These are phyloP conservation scores for Tetrapisispora nanseiensis DNA, from an alignment of 805 yeast genomes.

Conservation along the genomic window DNA sequence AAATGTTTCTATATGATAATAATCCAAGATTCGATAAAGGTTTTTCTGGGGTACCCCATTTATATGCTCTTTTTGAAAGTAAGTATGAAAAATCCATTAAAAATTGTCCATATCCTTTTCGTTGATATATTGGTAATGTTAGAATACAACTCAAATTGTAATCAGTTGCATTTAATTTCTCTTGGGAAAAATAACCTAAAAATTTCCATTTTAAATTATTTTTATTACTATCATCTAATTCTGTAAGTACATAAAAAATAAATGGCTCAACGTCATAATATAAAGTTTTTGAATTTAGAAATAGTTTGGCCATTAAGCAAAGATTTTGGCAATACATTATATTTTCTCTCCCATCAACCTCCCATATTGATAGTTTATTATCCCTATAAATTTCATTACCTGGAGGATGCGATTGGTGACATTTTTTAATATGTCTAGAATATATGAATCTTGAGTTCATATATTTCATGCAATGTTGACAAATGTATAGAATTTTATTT, in stretches of 20 bases:
- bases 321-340: conserved; percentile 79
- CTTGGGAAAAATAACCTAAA: conserved; percentile 92
- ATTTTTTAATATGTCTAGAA: conserved; percentile 65
- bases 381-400: conserved; percentile 86
- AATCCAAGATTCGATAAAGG: conserved; percentile 84
- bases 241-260: conserved; percentile 76
- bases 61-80: conserved; percentile 59
- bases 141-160: conserved; percentile 86
- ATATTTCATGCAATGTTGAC: conserved; percentile 78
- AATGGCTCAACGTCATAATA: conserved; percentile 96
- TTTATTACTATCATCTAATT: conserved; percentile 36
- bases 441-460: conserved; percentile 58
- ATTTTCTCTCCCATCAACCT: conserved; percentile 83
- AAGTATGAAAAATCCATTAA: conserved; percentile 84
- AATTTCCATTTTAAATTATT: conserved; percentile 46
- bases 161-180: conserved; percentile 57
- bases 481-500: conserved; percentile 55
- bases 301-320: conserved; percentile 81
- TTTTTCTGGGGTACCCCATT: conserved; percentile 89
- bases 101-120: conserved; percentile 82
- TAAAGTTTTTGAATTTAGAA: conserved; percentile 81
- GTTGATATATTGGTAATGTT: conserved; percentile 78
- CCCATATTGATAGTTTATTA: conserved; percentile 61
- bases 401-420: conserved; percentile 68
- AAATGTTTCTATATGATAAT: conserved; percentile 74